Percentiles rank a stretch among this genome's conserved stretches.
Conservation (phyloP, 2,329 filamentous ascomycete species). For the Albifimbria verrucaria region DNA sequence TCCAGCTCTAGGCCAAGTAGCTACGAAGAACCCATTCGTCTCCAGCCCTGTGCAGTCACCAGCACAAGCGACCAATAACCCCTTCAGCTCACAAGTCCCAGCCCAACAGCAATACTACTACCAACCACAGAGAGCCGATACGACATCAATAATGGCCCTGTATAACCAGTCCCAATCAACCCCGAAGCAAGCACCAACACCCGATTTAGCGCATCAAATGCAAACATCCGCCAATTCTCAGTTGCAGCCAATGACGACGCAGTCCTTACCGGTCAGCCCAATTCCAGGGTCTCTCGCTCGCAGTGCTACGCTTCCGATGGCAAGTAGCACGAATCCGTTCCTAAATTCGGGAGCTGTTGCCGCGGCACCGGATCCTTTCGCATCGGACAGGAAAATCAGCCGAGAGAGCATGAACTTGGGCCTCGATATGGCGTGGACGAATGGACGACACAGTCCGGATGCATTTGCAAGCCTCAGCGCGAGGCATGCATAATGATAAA, state of each 20-base stretch:
- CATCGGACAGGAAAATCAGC: slow-evolving; percentile 39
- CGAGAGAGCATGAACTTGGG: slow-evolving; percentile 69
- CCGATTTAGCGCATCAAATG: slow-evolving; percentile 23
- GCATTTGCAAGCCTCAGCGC: slow-evolving; percentile 75
- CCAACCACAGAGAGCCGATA: slow-evolving; percentile 56
- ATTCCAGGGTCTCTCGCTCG: slow-evolving; percentile 20
- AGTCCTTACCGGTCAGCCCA: slow-evolving; percentile 22
- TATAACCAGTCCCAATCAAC: slow-evolving; percentile 37
- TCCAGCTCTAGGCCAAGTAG: slow-evolving; percentile 21
- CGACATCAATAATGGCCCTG: slow-evolving; percentile 71
- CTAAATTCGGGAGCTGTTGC: slow-evolving; percentile 28
- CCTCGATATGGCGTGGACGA: slow-evolving; percentile 61
- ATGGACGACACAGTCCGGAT: slow-evolving; percentile 74
- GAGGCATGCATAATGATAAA: slow-evolving; percentile 42
- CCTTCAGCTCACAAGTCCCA: slow-evolving; percentile 18
- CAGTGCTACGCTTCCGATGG: slow-evolving; percentile 29
- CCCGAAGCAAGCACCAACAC: slow-evolving; percentile 54
- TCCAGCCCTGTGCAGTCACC: slow-evolving; percentile 22
- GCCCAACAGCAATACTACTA: slow-evolving; percentile 28
- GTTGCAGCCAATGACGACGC: slow-evolving; percentile 18
- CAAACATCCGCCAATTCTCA: slow-evolving; percentile 25
- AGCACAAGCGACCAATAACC: slow-evolving; percentile 21
- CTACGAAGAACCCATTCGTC: slow-evolving; percentile 36
- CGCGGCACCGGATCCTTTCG: slow-evolving; percentile 40
- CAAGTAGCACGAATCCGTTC: slow-evolving; percentile 55